Evolutionary conservation across 1,284 basidiomycete genomes (phyloP).

Genomic region (Heliocybe sulcata): DNA sequence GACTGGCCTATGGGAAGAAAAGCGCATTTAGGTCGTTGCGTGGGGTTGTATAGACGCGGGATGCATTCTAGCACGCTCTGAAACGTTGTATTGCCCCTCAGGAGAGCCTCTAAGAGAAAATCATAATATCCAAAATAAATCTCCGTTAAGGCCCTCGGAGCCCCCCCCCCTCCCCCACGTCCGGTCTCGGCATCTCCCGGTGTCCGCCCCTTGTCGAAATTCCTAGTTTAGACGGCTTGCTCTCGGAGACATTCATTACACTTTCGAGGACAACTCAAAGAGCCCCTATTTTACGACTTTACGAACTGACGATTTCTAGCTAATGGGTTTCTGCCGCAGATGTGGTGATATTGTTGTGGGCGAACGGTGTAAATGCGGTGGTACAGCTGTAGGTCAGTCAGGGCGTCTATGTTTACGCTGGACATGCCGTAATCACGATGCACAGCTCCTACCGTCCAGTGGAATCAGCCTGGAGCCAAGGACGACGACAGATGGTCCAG

Average conservation of each 20-base stretch:
- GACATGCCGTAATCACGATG: slow-evolving; percentile 5
- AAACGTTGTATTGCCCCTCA: too few species aligned
- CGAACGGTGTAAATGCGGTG: slow-evolving; percentile 69
- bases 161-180: too few species aligned
- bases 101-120: too few species aligned
- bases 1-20: too few species aligned
- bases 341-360: slow-evolving; percentile 74
- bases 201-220: too few species aligned
- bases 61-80: too few species aligned
- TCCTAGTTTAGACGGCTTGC: background rate
- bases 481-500: slow-evolving; percentile 58
- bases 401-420: slow-evolving; percentile 9
- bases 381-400: slow-evolving; percentile 61
- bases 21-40: too few species aligned
- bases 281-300: background rate
- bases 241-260: background rate
- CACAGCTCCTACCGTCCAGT: slow-evolving; percentile 61
- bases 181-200: too few species aligned
- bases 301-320: background rate
- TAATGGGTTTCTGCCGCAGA: slow-evolving; percentile 74
- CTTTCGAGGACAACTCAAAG: too few species aligned
- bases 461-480: slow-evolving; percentile 39
- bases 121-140: too few species aligned
- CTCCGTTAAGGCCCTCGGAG: too few species aligned
- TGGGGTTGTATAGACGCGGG: too few species aligned